phyloP scores from a whole-genome alignment of 2,329 filamentous ascomycete genomes.

The Talaromyces pinophilus region DNA sequence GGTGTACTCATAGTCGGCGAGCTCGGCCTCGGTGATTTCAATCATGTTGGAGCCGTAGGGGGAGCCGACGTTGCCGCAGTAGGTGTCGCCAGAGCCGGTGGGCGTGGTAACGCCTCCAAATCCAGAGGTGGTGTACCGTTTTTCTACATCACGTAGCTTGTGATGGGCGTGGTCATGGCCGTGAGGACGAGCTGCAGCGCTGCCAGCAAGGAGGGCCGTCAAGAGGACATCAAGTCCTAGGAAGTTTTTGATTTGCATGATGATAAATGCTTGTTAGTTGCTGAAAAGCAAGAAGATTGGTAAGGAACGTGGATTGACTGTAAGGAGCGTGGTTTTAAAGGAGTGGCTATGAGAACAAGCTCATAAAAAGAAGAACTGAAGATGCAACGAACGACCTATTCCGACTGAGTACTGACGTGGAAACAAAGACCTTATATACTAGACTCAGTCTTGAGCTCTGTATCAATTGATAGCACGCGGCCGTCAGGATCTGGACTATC shows the following conservation, averaged over 20 bases:
- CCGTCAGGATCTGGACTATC: background rate
- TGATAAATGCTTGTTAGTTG: background rate
- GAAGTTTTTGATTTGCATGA: background rate
- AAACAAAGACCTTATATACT: background rate
- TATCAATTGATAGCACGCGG: background rate
- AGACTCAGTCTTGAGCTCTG: background rate
- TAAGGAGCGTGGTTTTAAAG: background rate
- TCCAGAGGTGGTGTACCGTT: background rate
- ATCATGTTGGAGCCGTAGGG: conserved; percentile 46
- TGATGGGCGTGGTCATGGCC: background rate
- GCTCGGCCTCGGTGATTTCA: conserved; percentile 35
- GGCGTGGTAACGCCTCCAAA: conserved; percentile 6
- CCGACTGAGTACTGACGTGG: background rate
- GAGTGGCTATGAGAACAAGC: conserved; percentile 3
- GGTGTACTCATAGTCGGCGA: conserved; percentile 40
- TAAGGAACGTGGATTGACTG: background rate
- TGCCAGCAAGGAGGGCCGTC: background rate
- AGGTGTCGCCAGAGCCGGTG: conserved; percentile 28
- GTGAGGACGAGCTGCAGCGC: background rate
- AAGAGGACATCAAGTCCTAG: background rate
- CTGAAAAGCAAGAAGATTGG: background rate
- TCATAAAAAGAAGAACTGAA: background rate
- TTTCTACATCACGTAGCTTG: background rate
- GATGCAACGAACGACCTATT: background rate
- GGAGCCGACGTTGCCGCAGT: conserved; percentile 39